Evolutionary conservation across 225 moss, liverwort and hornwort species (phyloP), one percentile per base, ranked within the genome.

Genomic region (Sphagnum contortum): DNA sequence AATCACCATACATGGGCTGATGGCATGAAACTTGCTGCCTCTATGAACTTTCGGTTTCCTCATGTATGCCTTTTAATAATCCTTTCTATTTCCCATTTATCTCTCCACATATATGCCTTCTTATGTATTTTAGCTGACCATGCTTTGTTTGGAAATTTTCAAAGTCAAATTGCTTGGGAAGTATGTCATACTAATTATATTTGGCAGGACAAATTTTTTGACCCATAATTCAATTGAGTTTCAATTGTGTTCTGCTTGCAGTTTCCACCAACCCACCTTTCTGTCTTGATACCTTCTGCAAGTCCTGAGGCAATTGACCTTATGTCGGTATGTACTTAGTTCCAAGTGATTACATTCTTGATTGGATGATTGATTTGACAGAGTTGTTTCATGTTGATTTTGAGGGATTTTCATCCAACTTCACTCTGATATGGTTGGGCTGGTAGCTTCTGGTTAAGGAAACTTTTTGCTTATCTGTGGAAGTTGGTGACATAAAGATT

Each of bases 1-100:
- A 94, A 66, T 64, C 74, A 86, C 65, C 78, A 81, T 45, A 75
- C 85, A 6, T 91, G 94, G 91, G 67, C 83, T 9, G 87, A 89
- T 29, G 94, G 94, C 61, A 77, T 94, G 79, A 76, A 89, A 73
- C 86, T 94, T 68, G 91, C 86, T 12, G 73, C 78, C 59, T 82
- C 84, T 7, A 71, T 92, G 14, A 80, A 85, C 52, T 83, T 84
- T 48, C 81, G 82, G 52, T 87, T 95, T 60, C 84, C 82, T 56
- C 79, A 81, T 76, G 94, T 94, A 64, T 11, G 9, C 11, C 3
- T 48, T 63, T 4, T 3, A 63, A 8, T 13, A 45, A 47, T 6
- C 9, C 12, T 48, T 11, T 8, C 8, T 7, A 48, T 10, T 5
- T 29, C 29, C 29, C 29, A 29, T 0, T 29, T 29, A 29, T 29